Conservation (phyloP, 164 flowering plant genomes). For the Annona cherimola region DNA sequence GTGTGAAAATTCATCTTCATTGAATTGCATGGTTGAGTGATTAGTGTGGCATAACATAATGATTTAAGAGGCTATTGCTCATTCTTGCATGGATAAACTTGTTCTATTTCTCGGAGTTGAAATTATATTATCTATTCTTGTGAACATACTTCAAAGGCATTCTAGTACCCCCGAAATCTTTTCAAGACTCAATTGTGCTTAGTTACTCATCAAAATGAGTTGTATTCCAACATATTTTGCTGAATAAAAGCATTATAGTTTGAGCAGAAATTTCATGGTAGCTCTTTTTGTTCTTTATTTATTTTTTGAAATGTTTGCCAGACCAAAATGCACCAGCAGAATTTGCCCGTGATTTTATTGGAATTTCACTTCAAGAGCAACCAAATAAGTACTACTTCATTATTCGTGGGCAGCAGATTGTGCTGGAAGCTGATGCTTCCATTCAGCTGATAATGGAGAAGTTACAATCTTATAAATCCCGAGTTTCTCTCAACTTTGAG, state of each 20-base stretch:
- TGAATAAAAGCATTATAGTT: background rate
- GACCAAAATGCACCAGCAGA: slow-evolving; percentile 20
- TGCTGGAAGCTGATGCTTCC: slow-evolving; percentile 66
- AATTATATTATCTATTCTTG: no score
- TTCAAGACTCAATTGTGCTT: no score
- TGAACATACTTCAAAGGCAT: no score
- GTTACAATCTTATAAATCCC: slow-evolving; percentile 70
- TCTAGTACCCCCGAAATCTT: no score
- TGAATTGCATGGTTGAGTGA: no score
- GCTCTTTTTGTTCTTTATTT: background rate
- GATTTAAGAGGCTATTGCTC: no score
- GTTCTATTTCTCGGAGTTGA: no score
- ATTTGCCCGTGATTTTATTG: slow-evolving; percentile 63
- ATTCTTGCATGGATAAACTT: no score
- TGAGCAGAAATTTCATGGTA: background rate
- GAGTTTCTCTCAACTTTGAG: slow-evolving; percentile 70
- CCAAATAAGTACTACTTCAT: slow-evolving; percentile 67
- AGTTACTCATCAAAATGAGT: no score
- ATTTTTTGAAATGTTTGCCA: background rate
- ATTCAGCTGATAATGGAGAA: slow-evolving; percentile 86
- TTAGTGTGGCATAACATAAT: no score
- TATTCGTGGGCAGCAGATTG: slow-evolving; percentile 50
- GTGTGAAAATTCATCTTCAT: no score
- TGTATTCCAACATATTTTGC: no score
- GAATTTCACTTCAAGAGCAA: slow-evolving; percentile 69